A percentile compares a stretch with the other conserved stretches of the same genome.
These are phyloP conservation scores for Microdochium nivale DNA, from an alignment of 2,329 filamentous ascomycete genomes.

Conservation along the genomic window DNA sequence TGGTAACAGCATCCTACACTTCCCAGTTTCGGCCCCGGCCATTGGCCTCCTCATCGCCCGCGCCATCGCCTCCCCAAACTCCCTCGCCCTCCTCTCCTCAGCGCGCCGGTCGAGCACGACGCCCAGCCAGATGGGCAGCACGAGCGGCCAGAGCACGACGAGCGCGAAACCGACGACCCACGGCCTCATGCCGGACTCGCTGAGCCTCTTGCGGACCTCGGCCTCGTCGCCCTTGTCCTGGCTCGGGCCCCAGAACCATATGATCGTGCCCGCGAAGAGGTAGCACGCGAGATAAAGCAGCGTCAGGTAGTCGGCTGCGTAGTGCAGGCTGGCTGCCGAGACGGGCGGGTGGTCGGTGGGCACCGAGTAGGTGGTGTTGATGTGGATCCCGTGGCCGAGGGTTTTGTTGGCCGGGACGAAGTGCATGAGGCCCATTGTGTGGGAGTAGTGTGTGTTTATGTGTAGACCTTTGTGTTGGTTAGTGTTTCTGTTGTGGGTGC, in stretches of 20 bases:
- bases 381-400: background rate
- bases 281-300: background rate
- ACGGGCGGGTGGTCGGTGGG: background rate
- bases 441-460: no score
- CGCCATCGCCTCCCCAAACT: background rate
- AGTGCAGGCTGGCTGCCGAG: background rate
- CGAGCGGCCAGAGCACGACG: background rate
- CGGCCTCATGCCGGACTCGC: background rate
- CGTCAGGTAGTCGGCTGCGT: background rate
- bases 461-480: no score
- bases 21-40: background rate
- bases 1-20: background rate
- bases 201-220: background rate
- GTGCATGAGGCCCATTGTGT: no score
- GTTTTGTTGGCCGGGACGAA: no score
- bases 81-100: background rate
- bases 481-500: no score
- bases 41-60: background rate
- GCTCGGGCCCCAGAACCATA: background rate
- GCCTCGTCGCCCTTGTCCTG: background rate
- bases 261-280: background rate
- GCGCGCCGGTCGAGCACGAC: background rate
- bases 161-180: background rate
- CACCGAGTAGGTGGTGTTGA: background rate
- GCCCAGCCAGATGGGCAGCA: background rate